These are phyloP conservation scores for Pelargonium fulgidum DNA, from an alignment of 441 rosid species.

Conservation along the genomic window DNA sequence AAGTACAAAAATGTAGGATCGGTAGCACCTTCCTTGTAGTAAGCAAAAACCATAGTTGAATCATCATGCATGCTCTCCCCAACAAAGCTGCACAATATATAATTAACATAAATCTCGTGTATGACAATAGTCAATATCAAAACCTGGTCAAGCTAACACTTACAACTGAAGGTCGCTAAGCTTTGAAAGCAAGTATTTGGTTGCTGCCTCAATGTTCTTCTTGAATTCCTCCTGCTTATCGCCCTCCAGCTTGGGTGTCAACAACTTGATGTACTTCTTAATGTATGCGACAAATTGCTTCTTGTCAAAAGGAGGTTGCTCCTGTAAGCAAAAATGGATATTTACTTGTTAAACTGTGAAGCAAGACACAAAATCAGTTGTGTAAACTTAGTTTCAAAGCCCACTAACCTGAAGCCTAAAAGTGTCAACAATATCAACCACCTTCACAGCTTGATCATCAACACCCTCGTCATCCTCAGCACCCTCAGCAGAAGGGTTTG, in stretches of 20 bases:
- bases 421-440: conserved; percentile 91
- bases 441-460: conserved; percentile 73
- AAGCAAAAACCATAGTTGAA: conserved; percentile 64
- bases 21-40: conserved; percentile 89
- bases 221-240: conserved; percentile 56
- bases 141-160: conserved; percentile 21
- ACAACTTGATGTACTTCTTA: conserved; percentile 68
- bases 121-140: not conserved
- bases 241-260: conserved; percentile 55
- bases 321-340: conserved; percentile 34
- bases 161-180: conserved; percentile 87
- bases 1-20: conserved; percentile 97
- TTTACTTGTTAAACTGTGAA: not conserved
- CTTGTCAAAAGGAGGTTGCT: conserved; percentile 91
- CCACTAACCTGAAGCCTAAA: conserved; percentile 86
- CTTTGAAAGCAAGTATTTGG: conserved; percentile 73
- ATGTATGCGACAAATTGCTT: conserved; percentile 59
- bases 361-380: not conserved
- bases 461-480: conserved; percentile 77
- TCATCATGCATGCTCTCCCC: conserved; percentile 96
- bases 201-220: conserved; percentile 83
- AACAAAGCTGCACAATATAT: conserved; percentile 51
- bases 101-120: not conserved
- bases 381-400: not conserved
- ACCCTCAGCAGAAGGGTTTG: conserved; percentile 96